These are phyloP conservation scores for Sclerotinia spermophila DNA, from an alignment of 2,329 filamentous ascomycete genomes.

Conservation along the genomic window DNA sequence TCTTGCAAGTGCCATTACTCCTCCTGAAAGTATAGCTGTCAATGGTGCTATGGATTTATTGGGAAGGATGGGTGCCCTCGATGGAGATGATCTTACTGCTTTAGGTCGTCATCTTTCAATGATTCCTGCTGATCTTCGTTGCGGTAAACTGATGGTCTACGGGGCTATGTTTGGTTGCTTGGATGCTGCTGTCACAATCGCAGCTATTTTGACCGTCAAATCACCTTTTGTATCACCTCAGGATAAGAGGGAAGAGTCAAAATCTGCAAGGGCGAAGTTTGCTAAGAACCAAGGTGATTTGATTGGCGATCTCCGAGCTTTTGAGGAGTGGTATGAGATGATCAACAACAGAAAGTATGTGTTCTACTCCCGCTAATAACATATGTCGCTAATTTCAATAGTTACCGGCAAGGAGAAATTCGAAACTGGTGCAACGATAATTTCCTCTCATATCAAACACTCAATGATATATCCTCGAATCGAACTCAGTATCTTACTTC, in stretches of 20 bases:
- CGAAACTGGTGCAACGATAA: constrained; percentile 79
- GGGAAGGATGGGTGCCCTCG: constrained; percentile 80
- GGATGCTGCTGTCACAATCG: constrained; percentile 82
- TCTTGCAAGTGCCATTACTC: constrained; percentile 81
- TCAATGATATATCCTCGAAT: constrained; percentile 85
- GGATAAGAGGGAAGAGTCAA: constrained; percentile 77
- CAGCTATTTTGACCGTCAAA: constrained; percentile 84
- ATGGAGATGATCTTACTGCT: constrained; percentile 81
- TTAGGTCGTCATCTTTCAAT: constrained; percentile 90
- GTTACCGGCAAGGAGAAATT: constrained; percentile 56
- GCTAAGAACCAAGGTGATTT: constrained; percentile 78
- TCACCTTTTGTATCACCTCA: constrained; percentile 83
- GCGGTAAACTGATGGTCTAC: constrained; percentile 92
- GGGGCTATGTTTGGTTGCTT: constrained; percentile 91
- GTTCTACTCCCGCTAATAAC: neutral
- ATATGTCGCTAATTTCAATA: constrained; percentile 23
- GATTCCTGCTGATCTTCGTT: constrained; percentile 89
- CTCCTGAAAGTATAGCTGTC: constrained; percentile 79
- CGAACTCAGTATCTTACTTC: constrained; percentile 81
- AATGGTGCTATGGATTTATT: constrained; percentile 79
- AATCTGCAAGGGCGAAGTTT: constrained; percentile 71
- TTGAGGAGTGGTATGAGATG: constrained; percentile 75
- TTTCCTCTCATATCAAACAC: constrained; percentile 77
- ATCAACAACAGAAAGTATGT: constrained; percentile 49
- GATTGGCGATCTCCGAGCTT: constrained; percentile 80